Evolutionary conservation across 805 yeast species (phyloP), one percentile per base, ranked within the genome.

Genomic region (Ascoidea rubescens): DNA sequence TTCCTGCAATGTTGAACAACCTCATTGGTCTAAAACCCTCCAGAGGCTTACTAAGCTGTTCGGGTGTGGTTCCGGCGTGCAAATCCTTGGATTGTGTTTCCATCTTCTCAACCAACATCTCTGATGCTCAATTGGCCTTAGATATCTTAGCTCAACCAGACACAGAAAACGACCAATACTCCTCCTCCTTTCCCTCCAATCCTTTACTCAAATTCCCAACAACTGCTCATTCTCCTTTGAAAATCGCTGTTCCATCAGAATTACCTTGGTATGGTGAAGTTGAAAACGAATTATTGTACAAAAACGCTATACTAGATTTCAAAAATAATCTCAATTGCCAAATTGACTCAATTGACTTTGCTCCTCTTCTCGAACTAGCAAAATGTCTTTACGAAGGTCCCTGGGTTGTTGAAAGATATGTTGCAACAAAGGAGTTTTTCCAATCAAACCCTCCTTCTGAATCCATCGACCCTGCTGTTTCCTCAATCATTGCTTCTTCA

Each of bases 31-130:
- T 93, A 58, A 91, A 91, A 67, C 98, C 99, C 45, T 82, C 97
- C 1, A 80, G 80, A 56, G 99, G 99, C 52, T 79, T 79, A 0
- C 82, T 91, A 60, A 86, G 96, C 6, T 80, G 95, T 53, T 65
- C 72, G 4, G 99, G 99, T 56, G 96, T 91, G n/a, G 93, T 93
- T 5, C 98, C 98, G 14, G 98, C 98, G 16, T 91, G 99, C 69
- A 87, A 84, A 65, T 87, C 96, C 1, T 74, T 91, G 51, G 99
- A 91, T 66, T 87, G 96, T 66, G 95, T 88, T 30, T 87, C 96
- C 12, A 76, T 90, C 48, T 90, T 93, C 64, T 72, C 96, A 1
- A 69, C 84, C 56, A 84, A 80, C 57, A 66, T 93, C 55, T 69
- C 73, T 42, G 99, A 91, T 67, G 96, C 97, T 8, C 96, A 91